These are phyloP conservation scores for Herpotrichia juniperi DNA, from an alignment of 2,329 filamentous ascomycete genomes.

Conservation along the genomic window DNA sequence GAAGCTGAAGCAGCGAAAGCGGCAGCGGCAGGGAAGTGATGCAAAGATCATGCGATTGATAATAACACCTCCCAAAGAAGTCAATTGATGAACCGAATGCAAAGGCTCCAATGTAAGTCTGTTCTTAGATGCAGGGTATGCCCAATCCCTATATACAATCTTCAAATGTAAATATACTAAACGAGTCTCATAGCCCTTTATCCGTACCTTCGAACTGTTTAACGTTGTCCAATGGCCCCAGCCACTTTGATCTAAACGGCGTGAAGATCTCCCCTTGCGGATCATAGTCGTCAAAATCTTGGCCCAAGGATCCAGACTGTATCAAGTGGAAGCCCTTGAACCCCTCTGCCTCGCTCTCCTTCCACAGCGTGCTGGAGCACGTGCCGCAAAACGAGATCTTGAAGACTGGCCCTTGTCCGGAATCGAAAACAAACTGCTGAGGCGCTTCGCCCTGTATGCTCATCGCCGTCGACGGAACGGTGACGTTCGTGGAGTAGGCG, in stretches of 20 bases:
- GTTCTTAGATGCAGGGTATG: not conserved
- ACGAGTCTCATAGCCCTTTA: not conserved
- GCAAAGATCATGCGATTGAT: not conserved
- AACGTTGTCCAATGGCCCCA: slow-evolving; percentile 13
- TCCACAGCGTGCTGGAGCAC: slow-evolving; percentile 24
- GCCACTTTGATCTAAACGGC: slow-evolving; percentile 14
- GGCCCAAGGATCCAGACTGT: slow-evolving; percentile 16
- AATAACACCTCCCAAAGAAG: not conserved
- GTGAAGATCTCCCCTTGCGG: slow-evolving; percentile 22
- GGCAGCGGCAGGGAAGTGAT: slow-evolving; percentile 35
- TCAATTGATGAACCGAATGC: not conserved
- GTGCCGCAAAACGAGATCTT: slow-evolving; percentile 21
- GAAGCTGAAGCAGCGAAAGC: slow-evolving; percentile 75
- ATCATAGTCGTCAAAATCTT: slow-evolving; percentile 9
- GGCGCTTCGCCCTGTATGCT: slow-evolving; percentile 12
- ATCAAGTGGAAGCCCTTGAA: slow-evolving; percentile 17
- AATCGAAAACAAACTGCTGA: slow-evolving; percentile 17
- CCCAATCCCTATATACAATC: not conserved
- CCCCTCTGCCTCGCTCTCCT: slow-evolving; percentile 21
- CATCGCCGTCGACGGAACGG: slow-evolving; percentile 12
- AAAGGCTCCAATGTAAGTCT: not conserved
- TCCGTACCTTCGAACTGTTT: slow-evolving; percentile 19
- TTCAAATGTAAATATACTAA: slow-evolving; percentile 6
- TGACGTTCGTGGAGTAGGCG: slow-evolving; percentile 21
- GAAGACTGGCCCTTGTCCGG: slow-evolving; percentile 18